A percentile compares a stretch with the other conserved stretches of the same genome.
phyloP scores from a whole-genome alignment of 1,284 basidiomycete genomes.

The Paramarasmius palmivorus region DNA sequence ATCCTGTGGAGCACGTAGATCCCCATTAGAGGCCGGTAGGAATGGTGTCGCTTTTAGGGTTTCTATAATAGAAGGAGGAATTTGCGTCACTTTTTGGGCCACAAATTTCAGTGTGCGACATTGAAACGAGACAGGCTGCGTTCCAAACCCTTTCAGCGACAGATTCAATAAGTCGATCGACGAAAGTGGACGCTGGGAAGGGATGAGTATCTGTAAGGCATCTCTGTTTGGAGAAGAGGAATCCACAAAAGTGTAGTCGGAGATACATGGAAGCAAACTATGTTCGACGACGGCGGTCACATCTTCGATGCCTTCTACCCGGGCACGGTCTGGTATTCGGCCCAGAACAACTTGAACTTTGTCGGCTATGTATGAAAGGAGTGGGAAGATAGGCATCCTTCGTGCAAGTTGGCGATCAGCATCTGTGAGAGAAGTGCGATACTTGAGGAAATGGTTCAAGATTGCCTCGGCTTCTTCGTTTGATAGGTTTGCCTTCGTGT shows the following conservation, averaged over 20 bases:
- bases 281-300: neutral
- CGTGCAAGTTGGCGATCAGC: no score
- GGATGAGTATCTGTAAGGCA: neutral
- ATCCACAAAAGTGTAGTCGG: neutral
- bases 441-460: neutral
- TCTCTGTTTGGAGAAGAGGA: neutral
- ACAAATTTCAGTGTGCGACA: constrained; percentile 4
- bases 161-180: neutral
- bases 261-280: neutral
- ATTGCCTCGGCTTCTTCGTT: neutral
- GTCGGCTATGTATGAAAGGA: neutral
- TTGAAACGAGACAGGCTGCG: neutral
- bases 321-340: neutral
- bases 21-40: constrained; percentile 26
- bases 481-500: neutral
- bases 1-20: constrained; percentile 21
- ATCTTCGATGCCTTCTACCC: neutral
- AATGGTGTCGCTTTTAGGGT: constrained; percentile 26
- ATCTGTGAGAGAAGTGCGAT: no score
- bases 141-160: neutral
- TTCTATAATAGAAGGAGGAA: constrained; percentile 24
- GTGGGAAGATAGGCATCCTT: neutral
- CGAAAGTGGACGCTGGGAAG: neutral
- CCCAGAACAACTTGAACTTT: neutral
- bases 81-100: constrained; percentile 1